Base-by-base conservation (phyloP, 2,329 filamentous ascomycete genomes). In the Fusarium chuoi region DNA sequence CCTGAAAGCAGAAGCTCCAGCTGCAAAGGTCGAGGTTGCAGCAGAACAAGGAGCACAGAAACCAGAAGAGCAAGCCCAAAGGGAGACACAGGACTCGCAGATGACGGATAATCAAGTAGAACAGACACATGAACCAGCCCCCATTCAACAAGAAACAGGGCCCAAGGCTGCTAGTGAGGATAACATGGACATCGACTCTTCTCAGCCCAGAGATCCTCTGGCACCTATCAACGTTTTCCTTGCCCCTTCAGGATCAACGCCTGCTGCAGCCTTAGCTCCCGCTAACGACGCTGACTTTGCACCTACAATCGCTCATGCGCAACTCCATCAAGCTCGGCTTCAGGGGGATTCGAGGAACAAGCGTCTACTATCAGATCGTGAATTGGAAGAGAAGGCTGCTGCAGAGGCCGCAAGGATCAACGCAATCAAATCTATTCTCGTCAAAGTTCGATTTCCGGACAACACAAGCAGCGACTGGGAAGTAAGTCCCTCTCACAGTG, bases 401-500 rank as follows among this genome's bases (percentile, higher is more conserved):
- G 91, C 89, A 28, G 90, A 92, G 59, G 88, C 89, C 52, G 90
- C 91, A 36, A 91, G 87, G 71, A 84, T 95, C 3, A 88, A 91
- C 10, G 87, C 89, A 10, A 87, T 95, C 68, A 90, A 89, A 57
- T 89, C 89, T 38, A 89, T 97, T 38, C 88, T 90, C 35, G 87
- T 98, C 72, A 94, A 93, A 73, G 89, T 98, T 55, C 92, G 95
- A 33, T 95, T 98, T 76, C 96, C 96, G 0, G 95, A 98, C 80
- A 93, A 95, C 76, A 93, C 91, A 65, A 91, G 92, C 60, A 90
- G 95, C 38, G 90, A 94, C 58, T 92, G 92, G 83, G 88, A 87
- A n/a, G 90, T 97, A 74, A 88, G 87, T 4, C 89, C 90, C 26
- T 81, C 85, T 3, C 92, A 95, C 60, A 94, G 93, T 0, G 93